These are phyloP conservation scores for Arthrinium puccinioides DNA, from an alignment of 2,329 filamentous ascomycete genomes.

Conservation along the genomic window DNA sequence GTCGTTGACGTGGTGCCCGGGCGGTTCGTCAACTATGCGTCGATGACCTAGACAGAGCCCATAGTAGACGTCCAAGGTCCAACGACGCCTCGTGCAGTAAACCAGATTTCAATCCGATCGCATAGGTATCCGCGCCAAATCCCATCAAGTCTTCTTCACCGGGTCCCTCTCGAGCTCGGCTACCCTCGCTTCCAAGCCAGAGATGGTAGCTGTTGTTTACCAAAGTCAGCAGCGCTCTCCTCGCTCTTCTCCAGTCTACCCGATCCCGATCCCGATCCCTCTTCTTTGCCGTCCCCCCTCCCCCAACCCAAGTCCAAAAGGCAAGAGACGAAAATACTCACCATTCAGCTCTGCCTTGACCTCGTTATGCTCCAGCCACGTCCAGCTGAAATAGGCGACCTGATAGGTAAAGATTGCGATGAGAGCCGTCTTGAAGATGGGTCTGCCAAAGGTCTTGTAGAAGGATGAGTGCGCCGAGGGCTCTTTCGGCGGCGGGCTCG, in stretches of 20 bases:
- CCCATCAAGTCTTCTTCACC: slow-evolving; percentile 3
- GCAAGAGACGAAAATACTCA: slow-evolving; percentile 22
- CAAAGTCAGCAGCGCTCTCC: not conserved
- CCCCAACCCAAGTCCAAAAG: not conserved
- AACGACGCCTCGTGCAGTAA: too few species aligned
- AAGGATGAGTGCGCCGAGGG: slow-evolving; percentile 47
- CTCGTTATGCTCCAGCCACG: slow-evolving; percentile 68
- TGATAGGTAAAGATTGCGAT: slow-evolving; percentile 75
- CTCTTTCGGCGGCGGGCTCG: slow-evolving; percentile 2
- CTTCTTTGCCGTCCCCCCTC: not conserved
- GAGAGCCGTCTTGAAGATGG: slow-evolving; percentile 66
- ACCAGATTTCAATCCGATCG: too few species aligned
- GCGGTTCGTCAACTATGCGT: too few species aligned
- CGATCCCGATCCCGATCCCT: not conserved
- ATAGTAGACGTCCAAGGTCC: too few species aligned
- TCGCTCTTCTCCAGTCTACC: too few species aligned
- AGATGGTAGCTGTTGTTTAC: slow-evolving; percentile 3
- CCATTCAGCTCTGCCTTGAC: slow-evolving; percentile 51
- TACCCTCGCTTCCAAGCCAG: slow-evolving; percentile 4
- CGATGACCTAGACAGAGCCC: too few species aligned
- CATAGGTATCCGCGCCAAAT: too few species aligned
- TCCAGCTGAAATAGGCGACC: slow-evolving; percentile 66
- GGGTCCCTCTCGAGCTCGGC: slow-evolving; percentile 1
- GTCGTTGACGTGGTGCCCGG: too few species aligned
- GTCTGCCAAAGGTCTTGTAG: slow-evolving; percentile 68